These are phyloP conservation scores for Prunus padus DNA, from an alignment of 306 rosid species.

Conservation along the genomic window DNA sequence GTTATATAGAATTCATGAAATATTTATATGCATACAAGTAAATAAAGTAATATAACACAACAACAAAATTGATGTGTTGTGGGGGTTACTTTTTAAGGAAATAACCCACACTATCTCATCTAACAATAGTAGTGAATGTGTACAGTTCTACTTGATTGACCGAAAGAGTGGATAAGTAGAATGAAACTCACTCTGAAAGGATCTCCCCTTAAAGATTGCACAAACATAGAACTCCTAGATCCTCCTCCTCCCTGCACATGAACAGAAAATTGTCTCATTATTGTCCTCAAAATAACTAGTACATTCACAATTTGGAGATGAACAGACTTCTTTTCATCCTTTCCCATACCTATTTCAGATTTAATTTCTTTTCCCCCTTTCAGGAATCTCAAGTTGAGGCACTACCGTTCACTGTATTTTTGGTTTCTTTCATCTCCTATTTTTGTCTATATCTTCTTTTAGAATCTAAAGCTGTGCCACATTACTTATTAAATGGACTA, in stretches of 20 bases:
- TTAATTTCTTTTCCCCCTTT: not conserved
- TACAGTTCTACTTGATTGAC: not conserved
- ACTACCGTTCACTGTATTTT: not conserved
- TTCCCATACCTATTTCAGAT: not conserved
- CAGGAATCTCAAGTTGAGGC: not conserved
- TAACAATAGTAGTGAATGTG: not conserved
- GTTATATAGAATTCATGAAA: not conserved
- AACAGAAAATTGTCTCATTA: slow-evolving; percentile 8
- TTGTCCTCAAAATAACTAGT: slow-evolving; percentile 10
- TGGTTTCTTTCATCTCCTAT: not conserved
- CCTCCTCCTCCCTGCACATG: slow-evolving; percentile 62
- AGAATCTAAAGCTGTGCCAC: not conserved
- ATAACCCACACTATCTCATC: not conserved
- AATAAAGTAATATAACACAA: not conserved
- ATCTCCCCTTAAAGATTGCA: slow-evolving; percentile 92
- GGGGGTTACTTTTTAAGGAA: not conserved
- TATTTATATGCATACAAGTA: not conserved
- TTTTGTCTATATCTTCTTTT: not conserved
- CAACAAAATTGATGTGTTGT: not conserved
- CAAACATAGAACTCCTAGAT: slow-evolving; percentile 68
- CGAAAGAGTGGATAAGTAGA: slow-evolving; percentile 5
- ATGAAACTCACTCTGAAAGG: slow-evolving; percentile 68
- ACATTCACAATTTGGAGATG: slow-evolving; percentile 12
- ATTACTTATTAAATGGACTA: not conserved
- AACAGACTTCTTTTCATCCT: not conserved